Conservation (phyloP, 179 eudicot genomes). For the Gypsophila paniculata region DNA sequence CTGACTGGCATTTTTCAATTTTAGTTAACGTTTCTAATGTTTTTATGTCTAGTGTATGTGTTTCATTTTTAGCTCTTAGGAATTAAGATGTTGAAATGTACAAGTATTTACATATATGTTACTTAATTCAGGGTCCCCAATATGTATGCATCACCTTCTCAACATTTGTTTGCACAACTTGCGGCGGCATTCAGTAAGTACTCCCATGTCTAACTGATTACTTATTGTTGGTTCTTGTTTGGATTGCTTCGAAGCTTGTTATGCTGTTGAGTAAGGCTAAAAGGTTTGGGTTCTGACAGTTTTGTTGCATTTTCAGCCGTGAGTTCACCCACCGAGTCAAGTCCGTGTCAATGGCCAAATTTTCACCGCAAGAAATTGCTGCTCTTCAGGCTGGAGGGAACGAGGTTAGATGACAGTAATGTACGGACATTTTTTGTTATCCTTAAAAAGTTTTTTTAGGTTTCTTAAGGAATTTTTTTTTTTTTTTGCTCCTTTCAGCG, state of each 20-base stretch:
- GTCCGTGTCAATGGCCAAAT: constrained; percentile 94
- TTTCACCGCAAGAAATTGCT: constrained; percentile 84
- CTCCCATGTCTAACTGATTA: constrained; percentile 11
- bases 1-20: background rate
- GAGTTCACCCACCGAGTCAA: constrained; percentile 97
- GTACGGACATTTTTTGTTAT: background rate
- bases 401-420: constrained; percentile 46
- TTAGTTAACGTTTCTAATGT: background rate
- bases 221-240: constrained; percentile 14
- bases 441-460: constrained; percentile 11
- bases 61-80: background rate
- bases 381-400: constrained; percentile 93
- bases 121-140: constrained; percentile 40
- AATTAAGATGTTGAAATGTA: background rate
- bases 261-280: background rate
- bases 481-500: constrained; percentile 33
- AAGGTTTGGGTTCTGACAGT: background rate
- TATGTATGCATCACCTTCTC: constrained; percentile 48
- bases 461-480: constrained; percentile 2
- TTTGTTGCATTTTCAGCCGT: constrained; percentile 52
- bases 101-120: constrained; percentile 11
- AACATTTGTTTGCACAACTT: constrained; percentile 48
- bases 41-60: too few species aligned
- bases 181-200: constrained; percentile 53
- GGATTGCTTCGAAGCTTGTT: background rate